Percentiles rank a stretch among this genome's conserved stretches.
Evolutionary conservation across 345 rosid genomes (phyloP).

Genomic region (Boechera divaricarpa): DNA sequence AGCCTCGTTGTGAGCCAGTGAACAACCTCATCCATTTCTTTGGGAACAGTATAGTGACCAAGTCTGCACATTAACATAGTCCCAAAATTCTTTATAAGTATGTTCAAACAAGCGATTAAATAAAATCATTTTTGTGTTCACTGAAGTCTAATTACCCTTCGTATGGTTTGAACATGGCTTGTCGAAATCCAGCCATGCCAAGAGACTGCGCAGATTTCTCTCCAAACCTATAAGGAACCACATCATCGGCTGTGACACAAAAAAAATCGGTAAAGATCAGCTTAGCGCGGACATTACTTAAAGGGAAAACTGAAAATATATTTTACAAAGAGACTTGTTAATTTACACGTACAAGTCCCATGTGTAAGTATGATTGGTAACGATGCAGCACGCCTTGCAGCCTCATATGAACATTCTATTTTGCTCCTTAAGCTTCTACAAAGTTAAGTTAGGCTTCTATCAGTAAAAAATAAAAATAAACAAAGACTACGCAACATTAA

Average conservation of each 20-base stretch:
- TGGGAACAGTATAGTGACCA: constrained; percentile 90
- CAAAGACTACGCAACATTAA: background rate
- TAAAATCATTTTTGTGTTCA: constrained; percentile 3
- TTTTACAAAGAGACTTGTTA: background rate
- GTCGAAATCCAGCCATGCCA: constrained; percentile 68
- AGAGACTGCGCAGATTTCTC: constrained; percentile 77
- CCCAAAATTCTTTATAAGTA: constrained; percentile 11
- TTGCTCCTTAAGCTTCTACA: constrained; percentile 61
- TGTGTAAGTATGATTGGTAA: constrained; percentile 68
- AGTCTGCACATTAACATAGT: constrained; percentile 57
- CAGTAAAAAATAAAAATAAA: background rate
- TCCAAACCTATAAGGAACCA: constrained; percentile 74
- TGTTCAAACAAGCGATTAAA: constrained; percentile 25
- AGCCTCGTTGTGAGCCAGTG: constrained; percentile 72
- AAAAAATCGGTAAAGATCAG: constrained; percentile 14
- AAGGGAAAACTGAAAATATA: background rate
- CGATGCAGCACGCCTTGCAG: constrained; percentile 68
- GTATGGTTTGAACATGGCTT: constrained; percentile 66
- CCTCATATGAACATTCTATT: constrained; percentile 68
- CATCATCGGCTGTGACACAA: constrained; percentile 69
- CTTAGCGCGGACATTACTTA: background rate
- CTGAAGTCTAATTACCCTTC: constrained; percentile 60
- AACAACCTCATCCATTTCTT: constrained; percentile 82
- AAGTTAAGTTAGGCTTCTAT: constrained; percentile 12
- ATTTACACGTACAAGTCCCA: constrained; percentile 60